Evolutionary conservation across 2,329 filamentous ascomycete genomes (phyloP).

Genomic region (Fusarium buharicum): DNA sequence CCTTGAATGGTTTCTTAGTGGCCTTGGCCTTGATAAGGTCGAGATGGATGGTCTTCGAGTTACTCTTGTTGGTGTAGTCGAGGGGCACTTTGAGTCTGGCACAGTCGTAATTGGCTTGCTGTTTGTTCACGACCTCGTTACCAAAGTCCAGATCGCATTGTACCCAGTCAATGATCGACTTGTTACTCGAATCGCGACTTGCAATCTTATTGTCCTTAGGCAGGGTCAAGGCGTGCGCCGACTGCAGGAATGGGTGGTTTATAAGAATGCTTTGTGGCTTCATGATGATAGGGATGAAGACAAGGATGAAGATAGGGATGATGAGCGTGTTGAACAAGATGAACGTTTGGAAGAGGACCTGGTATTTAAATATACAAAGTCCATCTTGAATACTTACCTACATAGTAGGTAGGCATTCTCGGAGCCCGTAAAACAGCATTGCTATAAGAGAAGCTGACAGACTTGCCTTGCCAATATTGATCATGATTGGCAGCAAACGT

Average conservation of each 20-base stretch:
- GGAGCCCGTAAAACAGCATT: too few relatives aligned
- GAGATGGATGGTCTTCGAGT: slow-evolving; percentile 45
- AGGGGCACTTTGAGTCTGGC: slow-evolving; percentile 53
- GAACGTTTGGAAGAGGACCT: background rate
- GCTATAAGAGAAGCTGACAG: too few relatives aligned
- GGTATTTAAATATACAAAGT: too few relatives aligned
- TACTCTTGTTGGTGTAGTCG: slow-evolving; percentile 50
- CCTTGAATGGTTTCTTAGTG: slow-evolving; percentile 45
- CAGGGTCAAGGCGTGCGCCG: background rate
- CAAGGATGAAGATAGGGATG: background rate
- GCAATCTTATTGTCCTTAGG: background rate
- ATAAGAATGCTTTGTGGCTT: slow-evolving; percentile 1
- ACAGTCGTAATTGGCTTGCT: slow-evolving; percentile 42
- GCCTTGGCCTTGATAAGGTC: slow-evolving; percentile 48
- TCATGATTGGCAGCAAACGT: background rate
- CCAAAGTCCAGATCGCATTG: slow-evolving; percentile 1
- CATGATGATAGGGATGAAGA: background rate
- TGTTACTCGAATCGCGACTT: background rate
- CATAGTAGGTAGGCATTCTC: too few relatives aligned
- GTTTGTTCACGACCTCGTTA: background rate
- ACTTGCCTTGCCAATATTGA: background rate
- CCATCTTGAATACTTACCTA: background rate
- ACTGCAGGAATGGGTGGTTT: background rate
- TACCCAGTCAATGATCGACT: background rate
- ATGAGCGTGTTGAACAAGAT: background rate